Evolutionary conservation across 306 rosid genomes (phyloP), one percentile per base, ranked within the genome.

Genomic region (Alnus rubra): DNA sequence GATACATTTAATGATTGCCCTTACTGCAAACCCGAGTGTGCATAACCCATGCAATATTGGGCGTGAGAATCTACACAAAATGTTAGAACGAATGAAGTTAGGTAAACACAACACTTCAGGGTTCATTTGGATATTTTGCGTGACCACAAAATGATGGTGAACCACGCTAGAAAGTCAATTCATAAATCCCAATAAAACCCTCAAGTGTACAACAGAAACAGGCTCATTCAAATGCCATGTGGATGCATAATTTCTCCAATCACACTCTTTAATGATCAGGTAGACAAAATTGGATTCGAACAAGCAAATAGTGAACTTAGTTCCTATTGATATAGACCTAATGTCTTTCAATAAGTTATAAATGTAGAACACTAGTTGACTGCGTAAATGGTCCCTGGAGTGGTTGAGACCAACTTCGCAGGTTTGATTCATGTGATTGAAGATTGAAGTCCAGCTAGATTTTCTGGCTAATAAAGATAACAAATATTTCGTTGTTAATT

Each of bases 41-140:
- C 99, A 90, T 70, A 93, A 80, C 64, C 99, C 99, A 73, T 93
- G 99, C 76, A 91, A 84, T 88, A 95, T 95, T 75, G 99, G 99
- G 82, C 31, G 86, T 42, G 96, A 85, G 90, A 95, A 95, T 84
- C 98, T 95, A 53, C 72, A 78, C 76, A 90, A 59, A 47, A 30
- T 18, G 50, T 49, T 33, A 53, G 53, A 80, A 37, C 13, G 69
- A 42, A 59, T 10, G 14, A 23, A 42, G 76, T 84, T 15, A 80
- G 87, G 56, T 30, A 58, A 78, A 37, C 11, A 30, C 2, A 31
- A 75, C 18, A 49, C 2, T 44, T 48, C 33, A 15, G 5, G 55
- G 2, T 18, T 31, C 50, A 84, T 70, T 37, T 71, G 78, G 76
- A 69, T 42, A 42, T 58, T 55, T 76, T 15, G 12, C 30, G 53